phyloP scores from a whole-genome alignment of 768 basidiomycete species.

The Grammothele lineata region DNA sequence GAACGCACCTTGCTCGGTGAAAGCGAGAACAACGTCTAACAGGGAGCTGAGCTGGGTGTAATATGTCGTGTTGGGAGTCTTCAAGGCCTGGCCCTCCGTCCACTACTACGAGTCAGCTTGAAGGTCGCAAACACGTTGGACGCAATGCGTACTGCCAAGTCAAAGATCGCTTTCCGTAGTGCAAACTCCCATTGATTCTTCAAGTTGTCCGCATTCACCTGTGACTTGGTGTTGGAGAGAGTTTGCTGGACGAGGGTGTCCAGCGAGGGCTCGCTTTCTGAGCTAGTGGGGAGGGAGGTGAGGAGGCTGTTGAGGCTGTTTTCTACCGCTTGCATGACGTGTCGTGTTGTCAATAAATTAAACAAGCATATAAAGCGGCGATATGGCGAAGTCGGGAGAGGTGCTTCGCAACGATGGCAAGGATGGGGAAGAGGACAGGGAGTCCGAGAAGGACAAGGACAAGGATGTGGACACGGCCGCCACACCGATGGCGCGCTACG shows the following conservation, averaged over 20 bases:
- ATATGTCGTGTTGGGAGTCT: conserved; percentile 48
- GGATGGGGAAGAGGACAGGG: no score
- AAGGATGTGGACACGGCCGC: no score
- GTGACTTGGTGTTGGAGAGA: conserved; percentile 37
- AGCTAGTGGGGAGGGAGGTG: not conserved
- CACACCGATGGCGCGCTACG: no score
- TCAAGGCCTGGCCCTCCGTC: conserved; percentile 64
- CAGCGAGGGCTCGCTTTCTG: conserved; percentile 31
- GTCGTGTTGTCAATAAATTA: not conserved
- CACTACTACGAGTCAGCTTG: conserved; percentile 35
- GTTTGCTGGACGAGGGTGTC: conserved; percentile 45
- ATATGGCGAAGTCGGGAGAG: no score
- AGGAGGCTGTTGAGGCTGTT: not conserved
- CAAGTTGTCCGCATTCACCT: conserved; percentile 49
- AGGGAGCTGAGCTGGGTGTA: conserved; percentile 56
- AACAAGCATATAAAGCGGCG: not conserved
- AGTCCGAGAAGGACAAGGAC: no score
- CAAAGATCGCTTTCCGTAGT: conserved; percentile 67
- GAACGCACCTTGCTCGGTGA: conserved; percentile 69
- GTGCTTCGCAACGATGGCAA: no score
- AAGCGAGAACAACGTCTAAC: conserved; percentile 70
- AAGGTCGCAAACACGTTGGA: not conserved
- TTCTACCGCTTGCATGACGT: not conserved
- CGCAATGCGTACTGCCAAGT: conserved; percentile 54
- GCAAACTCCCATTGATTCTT: conserved; percentile 75